These are phyloP conservation scores for Phialophora tarda DNA, from an alignment of 2,329 filamentous ascomycete species.

Conservation along the genomic window DNA sequence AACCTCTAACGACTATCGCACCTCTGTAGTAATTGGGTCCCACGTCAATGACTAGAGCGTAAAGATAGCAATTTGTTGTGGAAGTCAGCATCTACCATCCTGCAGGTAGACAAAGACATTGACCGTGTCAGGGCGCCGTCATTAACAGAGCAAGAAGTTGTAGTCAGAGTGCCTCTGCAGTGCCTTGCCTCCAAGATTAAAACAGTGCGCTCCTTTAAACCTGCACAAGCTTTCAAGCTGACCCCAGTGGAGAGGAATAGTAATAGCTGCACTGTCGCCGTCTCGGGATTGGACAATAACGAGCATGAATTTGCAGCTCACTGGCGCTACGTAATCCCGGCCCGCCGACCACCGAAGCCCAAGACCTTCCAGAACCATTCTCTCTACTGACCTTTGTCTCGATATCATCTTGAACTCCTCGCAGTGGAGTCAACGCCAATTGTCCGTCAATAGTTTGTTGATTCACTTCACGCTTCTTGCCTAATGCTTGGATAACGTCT, in stretches of 20 bases:
- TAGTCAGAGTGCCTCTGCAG: background rate
- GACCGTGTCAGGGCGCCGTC: background rate
- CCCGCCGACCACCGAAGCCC: conserved; percentile 18
- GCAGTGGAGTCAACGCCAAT: conserved; percentile 12
- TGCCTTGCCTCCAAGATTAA: background rate
- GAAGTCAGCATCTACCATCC: background rate
- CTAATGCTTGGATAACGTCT: conserved; percentile 25
- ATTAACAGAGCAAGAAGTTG: background rate
- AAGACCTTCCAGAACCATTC: conserved; percentile 22
- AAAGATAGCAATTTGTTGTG: background rate
- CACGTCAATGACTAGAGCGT: background rate
- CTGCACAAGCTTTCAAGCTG: conserved; percentile 6
- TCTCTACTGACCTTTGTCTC: conserved; percentile 10
- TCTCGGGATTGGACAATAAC: no score
- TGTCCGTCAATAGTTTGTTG: conserved; percentile 8
- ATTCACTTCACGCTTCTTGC: conserved; percentile 6
- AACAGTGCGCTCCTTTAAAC: background rate
- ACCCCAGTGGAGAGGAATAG: background rate
- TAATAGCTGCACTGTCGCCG: background rate
- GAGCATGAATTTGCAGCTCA: background rate
- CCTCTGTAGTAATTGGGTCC: background rate
- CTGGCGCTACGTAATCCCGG: conserved; percentile 18
- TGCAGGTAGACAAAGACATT: background rate
- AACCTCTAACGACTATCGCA: background rate
- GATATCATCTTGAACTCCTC: conserved; percentile 10